Evolutionary conservation across 345 rosid genomes (phyloP).

Genomic region (Melaleuca quinquenervia): DNA sequence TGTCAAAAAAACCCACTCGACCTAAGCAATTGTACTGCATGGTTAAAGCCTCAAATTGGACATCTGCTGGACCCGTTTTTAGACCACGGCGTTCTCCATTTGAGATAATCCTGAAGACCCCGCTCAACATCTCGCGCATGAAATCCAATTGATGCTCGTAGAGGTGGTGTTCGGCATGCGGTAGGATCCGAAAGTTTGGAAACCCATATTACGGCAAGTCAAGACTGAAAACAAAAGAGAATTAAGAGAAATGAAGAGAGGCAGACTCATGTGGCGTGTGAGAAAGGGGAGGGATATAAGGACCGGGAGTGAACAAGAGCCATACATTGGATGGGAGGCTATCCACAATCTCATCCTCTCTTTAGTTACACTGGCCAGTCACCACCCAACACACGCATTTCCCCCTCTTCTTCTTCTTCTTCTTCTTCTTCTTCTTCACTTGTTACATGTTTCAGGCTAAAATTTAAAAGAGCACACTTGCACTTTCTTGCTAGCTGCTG

Average conservation of each 20-base stretch:
- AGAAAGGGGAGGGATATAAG: neutral
- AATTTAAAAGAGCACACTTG: neutral
- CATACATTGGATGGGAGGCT: constrained; percentile 52
- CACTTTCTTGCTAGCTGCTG: neutral
- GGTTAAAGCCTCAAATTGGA: neutral
- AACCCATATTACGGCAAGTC: neutral
- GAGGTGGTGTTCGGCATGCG: neutral
- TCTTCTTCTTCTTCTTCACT: neutral
- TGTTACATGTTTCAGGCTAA: neutral
- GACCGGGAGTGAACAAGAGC: constrained; percentile 15
- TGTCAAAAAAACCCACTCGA: neutral
- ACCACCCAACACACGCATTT: neutral
- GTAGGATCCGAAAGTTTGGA: neutral
- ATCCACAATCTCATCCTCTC: constrained; percentile 86
- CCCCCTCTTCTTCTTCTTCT: neutral
- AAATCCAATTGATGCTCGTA: neutral
- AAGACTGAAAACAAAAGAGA: neutral
- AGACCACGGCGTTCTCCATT: neutral
- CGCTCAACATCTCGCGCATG: neutral
- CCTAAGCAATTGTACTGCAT: neutral
- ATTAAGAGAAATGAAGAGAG: neutral
- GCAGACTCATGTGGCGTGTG: neutral
- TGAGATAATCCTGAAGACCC: neutral
- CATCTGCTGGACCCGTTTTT: neutral
- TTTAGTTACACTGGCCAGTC: neutral